Percentiles rank a stretch among this genome's conserved stretches.
Conservation (phyloP, 2,329 filamentous ascomycete species). For the Cordyceps tenuipes region DNA sequence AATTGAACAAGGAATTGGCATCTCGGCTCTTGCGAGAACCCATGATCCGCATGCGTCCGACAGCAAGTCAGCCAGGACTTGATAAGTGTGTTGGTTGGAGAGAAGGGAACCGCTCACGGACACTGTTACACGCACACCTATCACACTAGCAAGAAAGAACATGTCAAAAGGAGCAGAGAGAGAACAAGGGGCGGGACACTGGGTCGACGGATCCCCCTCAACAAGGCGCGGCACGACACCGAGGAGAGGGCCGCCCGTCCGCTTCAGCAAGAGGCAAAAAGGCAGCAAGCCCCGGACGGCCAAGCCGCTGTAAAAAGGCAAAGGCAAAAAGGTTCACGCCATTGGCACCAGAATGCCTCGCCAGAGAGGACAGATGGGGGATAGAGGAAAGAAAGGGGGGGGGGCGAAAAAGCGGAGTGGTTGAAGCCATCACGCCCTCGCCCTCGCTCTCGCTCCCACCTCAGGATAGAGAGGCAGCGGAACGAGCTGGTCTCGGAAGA, state of each 20-base stretch:
- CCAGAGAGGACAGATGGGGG: neutral
- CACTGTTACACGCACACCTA: neutral
- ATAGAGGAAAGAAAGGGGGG: too few species aligned
- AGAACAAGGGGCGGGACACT: constrained; percentile 8
- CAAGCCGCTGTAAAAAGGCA: too few species aligned
- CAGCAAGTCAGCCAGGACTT: neutral
- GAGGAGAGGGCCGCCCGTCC: constrained; percentile 11
- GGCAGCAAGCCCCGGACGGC: neutral
- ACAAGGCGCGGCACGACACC: constrained; percentile 5
- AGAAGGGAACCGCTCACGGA: neutral
- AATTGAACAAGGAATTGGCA: neutral
- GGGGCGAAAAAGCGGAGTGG: neutral
- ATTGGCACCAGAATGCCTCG: neutral
- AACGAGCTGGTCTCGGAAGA: too few species aligned
- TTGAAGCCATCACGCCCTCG: neutral
- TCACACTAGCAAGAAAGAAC: neutral
- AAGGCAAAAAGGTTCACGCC: neutral
- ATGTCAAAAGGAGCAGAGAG: neutral
- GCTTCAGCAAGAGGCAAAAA: neutral
- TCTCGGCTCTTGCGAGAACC: too few species aligned
- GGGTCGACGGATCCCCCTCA: neutral
- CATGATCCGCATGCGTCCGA: neutral
- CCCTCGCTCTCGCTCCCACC: too few species aligned
- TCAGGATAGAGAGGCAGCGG: neutral
- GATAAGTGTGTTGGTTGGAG: neutral